phyloP scores from a whole-genome alignment of 2,329 filamentous ascomycete genomes.

The Fusarium napiforme region DNA sequence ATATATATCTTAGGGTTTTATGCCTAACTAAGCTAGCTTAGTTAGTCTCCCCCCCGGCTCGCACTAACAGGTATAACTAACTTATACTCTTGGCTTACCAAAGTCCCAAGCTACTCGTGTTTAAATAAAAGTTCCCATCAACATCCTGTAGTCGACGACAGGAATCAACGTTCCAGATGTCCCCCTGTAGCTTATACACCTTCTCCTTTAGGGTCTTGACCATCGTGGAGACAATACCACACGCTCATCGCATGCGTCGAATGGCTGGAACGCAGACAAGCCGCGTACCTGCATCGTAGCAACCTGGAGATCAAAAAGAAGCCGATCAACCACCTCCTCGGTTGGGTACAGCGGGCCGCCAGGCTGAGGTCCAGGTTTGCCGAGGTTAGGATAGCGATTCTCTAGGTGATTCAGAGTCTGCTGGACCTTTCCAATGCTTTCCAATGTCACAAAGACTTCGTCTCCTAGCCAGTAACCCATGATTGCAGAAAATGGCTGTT shows the following conservation, averaged over 20 bases:
- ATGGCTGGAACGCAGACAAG: neutral
- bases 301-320: neutral
- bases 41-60: no score
- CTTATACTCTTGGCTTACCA: neutral
- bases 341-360: neutral
- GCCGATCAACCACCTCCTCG: neutral
- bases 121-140: fast-evolving
- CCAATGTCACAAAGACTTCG: neutral
- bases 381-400: neutral
- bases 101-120: neutral
- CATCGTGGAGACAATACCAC: neutral
- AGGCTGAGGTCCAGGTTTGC: neutral
- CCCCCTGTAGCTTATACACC: neutral
- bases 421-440: neutral
- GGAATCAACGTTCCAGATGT: neutral
- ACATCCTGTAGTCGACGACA: neutral
- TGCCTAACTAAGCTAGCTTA: no score
- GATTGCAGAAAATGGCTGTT: neutral
- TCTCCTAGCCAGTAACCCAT: neutral
- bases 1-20: no score
- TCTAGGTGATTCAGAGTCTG: no score
- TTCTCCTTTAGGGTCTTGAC: neutral
- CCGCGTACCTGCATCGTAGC: neutral
- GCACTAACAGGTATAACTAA: neutral
- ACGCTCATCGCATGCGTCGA: neutral